Evolutionary conservation across 2,329 filamentous ascomycete species (phyloP), one percentile per base, ranked within the genome.

Genomic region (Fusarium veterinarium): DNA sequence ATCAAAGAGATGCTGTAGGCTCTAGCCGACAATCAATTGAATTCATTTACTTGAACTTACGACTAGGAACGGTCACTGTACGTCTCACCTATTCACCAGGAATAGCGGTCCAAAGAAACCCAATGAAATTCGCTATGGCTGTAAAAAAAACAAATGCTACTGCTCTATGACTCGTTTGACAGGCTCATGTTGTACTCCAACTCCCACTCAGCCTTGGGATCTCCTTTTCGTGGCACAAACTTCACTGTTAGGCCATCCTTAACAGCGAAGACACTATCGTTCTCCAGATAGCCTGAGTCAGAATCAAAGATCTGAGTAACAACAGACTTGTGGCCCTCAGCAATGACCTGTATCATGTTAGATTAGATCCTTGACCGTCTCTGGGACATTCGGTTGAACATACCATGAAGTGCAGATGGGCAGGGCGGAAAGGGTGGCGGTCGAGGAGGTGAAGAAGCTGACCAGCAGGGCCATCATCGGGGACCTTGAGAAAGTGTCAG

Each of bases 251-350:
- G 55, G 14, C 60, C 72, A 20, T 75, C 73, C 60, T 75, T 75
- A 23, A 75, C 74, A 13, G 74, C 74, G 4, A 75, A 75, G 2
- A 75, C 74, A 31, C 71, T 71, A 14, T 75, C 74, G 33, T 75
- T 72, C 16, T 69, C 71, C 11, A 75, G 73, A 10, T 75, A 75
- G 2, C 60, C 49, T 4, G 73, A 75, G 20, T 75, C 74, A 2
- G 68, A 64, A 49, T 75, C 74, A 17, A 69, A 95, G 61, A 96
- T 90, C 80, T 96, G 93, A 2, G 86, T 88, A 0, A 91, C 92
- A 52, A 97, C 86, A 0, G 91, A 85, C 76, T 90, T 92, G 83
- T 91, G 91, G 12, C 87, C 88, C 4, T 87, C 84, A 17, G 86
- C 84, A 33, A 86, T 85, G 53, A 84, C 80, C 81, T 82, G 25